phyloP scores from a whole-genome alignment of 2,329 filamentous ascomycete genomes.

The Cladophialophora yegresii region DNA sequence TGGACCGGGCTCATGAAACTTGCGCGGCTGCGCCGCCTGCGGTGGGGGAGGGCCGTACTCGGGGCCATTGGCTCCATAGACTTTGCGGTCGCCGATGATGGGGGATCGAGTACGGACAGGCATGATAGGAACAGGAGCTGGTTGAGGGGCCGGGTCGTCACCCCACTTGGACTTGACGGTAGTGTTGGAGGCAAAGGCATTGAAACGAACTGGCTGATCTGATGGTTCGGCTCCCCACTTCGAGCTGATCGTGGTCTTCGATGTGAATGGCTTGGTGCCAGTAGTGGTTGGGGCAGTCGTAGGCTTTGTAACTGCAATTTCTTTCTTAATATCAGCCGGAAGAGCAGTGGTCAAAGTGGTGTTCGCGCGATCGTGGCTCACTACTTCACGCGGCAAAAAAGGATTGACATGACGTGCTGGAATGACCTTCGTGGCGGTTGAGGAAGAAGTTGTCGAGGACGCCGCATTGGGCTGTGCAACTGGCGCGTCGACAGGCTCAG shows the following conservation, averaged over 20 bases:
- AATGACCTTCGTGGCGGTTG: background rate
- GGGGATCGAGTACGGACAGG: background rate
- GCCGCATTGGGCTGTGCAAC: background rate
- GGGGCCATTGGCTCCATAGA: constrained; percentile 1
- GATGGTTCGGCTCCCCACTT: background rate
- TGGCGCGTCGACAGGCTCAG: background rate
- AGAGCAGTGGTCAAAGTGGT: background rate
- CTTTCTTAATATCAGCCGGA: background rate
- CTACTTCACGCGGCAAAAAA: constrained; percentile 21
- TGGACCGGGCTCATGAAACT: background rate
- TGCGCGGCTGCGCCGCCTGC: background rate
- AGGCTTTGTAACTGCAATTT: background rate
- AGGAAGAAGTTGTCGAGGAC: background rate
- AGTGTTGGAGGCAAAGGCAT: background rate
- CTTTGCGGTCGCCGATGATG: constrained; percentile 17
- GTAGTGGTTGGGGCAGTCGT: background rate
- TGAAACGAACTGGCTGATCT: background rate
- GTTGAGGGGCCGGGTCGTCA: background rate
- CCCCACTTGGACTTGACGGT: constrained; percentile 1
- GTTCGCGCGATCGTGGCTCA: constrained; percentile 1
- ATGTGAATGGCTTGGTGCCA: background rate
- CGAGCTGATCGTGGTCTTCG: background rate
- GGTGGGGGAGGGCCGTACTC: constrained; percentile 5
- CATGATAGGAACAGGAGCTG: background rate
- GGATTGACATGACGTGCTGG: constrained; percentile 13